Base-by-base conservation (phyloP, 2,329 filamentous ascomycete genomes). In the Aspergillus pseudoviridinutans region DNA sequence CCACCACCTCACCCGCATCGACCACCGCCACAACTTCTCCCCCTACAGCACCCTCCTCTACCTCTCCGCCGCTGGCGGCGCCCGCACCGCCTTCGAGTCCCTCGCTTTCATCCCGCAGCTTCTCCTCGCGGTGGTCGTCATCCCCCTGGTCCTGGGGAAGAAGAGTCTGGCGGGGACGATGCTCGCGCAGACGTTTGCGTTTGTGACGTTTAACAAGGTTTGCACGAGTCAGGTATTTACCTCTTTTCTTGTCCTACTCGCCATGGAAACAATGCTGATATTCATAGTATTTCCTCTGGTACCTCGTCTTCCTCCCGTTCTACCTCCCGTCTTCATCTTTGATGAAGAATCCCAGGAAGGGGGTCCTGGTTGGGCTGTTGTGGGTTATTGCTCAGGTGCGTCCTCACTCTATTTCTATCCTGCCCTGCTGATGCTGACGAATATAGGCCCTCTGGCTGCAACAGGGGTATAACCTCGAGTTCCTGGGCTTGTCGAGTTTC, bases 1-100 rank as follows among this genome's bases (percentile, higher is more conserved):
- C 58, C 92, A 99, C 77, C 94, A 99, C 74, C 80, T 97, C 60
- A 92, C 88, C 4, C 89, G 94, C 58, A 88, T 96, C 73, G 94
- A 99, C 72, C 94, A 99, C 76, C 88, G 94, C 14, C 94, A 99
- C 78, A 99, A 99, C 78, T 99, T 99, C 78, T 97, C 92, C 9
- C 90, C 92, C 1, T 99, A 97, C 80, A 97, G 96, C 74, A 90
- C 87, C 0, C 82, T 97, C 7, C 83, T 99, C 2, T 96, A 99
- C 72, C 83, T 96, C 46, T 87, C 87, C 51, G 96, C 94, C 0
- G 86, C 90, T 2, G 75, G 79, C 1, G 73, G 79, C 0, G 73
- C 78, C 0, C 67, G 59, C 7, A 60, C 58, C 22, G 61, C 76
- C 25, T 79, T 92, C 52, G 92, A 96, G 71, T 89, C 89, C 0